These are phyloP conservation scores for Polychytrium aggregatum DNA, from an alignment of 192 early-diverging fungal genomes.

Conservation along the genomic window DNA sequence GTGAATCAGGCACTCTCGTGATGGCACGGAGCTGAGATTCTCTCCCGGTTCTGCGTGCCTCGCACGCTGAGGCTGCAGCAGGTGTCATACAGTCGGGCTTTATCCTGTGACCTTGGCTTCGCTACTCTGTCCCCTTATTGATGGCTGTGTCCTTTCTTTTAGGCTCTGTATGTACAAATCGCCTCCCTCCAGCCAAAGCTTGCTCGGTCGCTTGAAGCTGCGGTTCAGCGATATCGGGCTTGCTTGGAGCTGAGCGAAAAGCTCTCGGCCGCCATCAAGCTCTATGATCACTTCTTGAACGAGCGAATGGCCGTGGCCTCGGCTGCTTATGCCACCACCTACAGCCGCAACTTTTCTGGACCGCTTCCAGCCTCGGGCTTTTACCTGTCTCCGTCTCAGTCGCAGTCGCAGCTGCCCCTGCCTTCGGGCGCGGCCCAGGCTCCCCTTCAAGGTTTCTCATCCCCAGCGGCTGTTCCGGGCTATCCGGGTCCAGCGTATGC, in stretches of 20 bases:
- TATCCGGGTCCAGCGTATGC: background rate
- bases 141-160: background rate
- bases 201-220: constrained; percentile 56
- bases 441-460: background rate
- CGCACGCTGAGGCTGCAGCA: no score
- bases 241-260: constrained; percentile 75
- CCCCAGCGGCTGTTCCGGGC: background rate
- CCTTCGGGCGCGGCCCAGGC: background rate
- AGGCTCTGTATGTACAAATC: constrained; percentile 73
- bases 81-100: no score
- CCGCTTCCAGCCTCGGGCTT: background rate
- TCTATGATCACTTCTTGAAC: constrained; percentile 82
- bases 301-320: constrained; percentile 36
- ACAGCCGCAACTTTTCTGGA: background rate
- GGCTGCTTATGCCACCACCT: constrained; percentile 9
- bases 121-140: background rate
- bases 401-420: background rate
- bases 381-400: background rate
- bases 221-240: constrained; percentile 65
- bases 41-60: constrained; percentile 12
- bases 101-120: background rate
- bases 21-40: background rate
- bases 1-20: constrained; percentile 10
- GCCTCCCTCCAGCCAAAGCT: constrained; percentile 78
- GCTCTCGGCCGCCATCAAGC: constrained; percentile 64